A percentile compares a stretch with the other conserved stretches of the same genome.
phyloP scores from a whole-genome alignment of 192 early-diverging fungal genomes.

The Funneliformis mosseae region DNA sequence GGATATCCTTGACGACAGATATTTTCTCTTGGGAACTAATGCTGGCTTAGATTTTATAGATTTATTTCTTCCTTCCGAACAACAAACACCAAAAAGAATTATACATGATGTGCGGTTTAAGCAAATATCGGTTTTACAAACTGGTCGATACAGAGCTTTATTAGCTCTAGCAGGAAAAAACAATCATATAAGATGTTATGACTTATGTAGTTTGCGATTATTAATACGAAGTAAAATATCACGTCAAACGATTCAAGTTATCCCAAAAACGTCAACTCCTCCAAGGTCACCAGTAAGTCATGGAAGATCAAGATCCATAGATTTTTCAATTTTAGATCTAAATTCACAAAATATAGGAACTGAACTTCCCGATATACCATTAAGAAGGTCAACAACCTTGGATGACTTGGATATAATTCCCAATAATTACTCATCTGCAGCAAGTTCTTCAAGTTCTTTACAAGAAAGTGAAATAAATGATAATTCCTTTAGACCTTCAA shows the following conservation, averaged over 20 bases:
- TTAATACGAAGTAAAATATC: constrained; percentile 10
- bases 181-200: constrained; percentile 25
- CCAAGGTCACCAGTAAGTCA: background rate
- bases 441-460: background rate
- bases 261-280: background rate
- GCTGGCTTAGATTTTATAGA: constrained; percentile 24
- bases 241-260: background rate
- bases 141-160: constrained; percentile 1
- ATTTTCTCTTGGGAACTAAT: constrained; percentile 21
- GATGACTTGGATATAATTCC: background rate
- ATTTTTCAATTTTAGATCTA: background rate
- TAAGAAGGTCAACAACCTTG: background rate
- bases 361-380: background rate
- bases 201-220: background rate
- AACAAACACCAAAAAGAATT: constrained; percentile 15
- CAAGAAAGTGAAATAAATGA: background rate
- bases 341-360: background rate
- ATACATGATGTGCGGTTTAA: constrained; percentile 21
- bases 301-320: constrained; percentile 12
- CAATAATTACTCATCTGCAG: background rate
- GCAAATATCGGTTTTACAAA: constrained; percentile 8
- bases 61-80: constrained; percentile 15
- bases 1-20: constrained; percentile 18
- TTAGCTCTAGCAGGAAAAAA: constrained; percentile 19
- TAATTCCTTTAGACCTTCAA: constrained; percentile 9